Evolutionary conservation across 148 eudicot species (phyloP), one percentile per base, ranked within the genome.

Genomic region (Rhododendron henanense): DNA sequence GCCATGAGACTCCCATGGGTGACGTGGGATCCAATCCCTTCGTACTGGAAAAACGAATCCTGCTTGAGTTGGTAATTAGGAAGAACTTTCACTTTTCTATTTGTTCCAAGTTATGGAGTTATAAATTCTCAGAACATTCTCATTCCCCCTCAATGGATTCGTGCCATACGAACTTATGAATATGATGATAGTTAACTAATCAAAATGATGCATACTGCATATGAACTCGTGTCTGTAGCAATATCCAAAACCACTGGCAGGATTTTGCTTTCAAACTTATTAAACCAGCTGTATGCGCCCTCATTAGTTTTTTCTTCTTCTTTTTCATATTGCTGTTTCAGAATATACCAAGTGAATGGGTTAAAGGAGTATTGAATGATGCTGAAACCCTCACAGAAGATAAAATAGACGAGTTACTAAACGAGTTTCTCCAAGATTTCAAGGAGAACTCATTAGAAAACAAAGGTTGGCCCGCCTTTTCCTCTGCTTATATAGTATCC

Each of bases 301-400:
- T 65, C 10, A 65, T n/a, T n/a, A 25, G 63, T 2, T 8, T 16
- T 19, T 33, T 16, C 2, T 33, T 69, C 10, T 7, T 28, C 8
- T 69, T 25, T 8, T 18, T 33, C 44, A 1, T 6, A 81, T 53
- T 67, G 13, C n/a, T 53, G 21, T 85, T 85, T 44, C 89, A 89
- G 89, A 5, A 50, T 37, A 19, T 87, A 35, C 53, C 69, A 6
- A 80, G 69, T 25, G 89, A 91, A 79, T 59, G 86, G 84, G 89
- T 86, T 25, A 90, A 75, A 87, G 86, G 41, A 71, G 48, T 89
- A 39, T 82, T 93, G 33, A 59, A 59, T 35, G 78, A 93, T 47
- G 83, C 25, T 0, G 91, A 91, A 47, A 88, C 28, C 79, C 92
- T 91, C 25, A 88, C 94, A 67, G 94, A 91, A 86, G 92, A 88